Conservation (phyloP, 345 rosid species). For the Boechera stricta region DNA sequence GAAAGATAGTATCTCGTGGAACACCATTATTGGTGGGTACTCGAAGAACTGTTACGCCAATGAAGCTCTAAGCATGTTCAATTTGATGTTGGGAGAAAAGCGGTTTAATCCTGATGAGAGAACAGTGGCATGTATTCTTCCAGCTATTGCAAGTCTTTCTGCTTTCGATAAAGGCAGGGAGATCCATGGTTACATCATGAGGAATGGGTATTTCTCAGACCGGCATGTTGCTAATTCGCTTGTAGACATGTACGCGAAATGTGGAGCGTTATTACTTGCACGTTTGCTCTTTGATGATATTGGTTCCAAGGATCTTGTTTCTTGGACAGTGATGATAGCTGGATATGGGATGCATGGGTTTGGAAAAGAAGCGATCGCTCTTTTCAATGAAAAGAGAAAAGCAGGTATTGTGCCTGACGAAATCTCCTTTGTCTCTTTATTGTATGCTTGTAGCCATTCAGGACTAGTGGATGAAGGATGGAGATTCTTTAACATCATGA, state of each 20-base stretch:
- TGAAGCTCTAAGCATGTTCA: conserved; percentile 62
- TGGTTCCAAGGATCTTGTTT: conserved; percentile 64
- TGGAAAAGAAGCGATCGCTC: conserved; percentile 66
- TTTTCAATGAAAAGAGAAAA: conserved; percentile 57
- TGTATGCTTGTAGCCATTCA: conserved; percentile 78
- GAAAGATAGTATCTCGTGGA: conserved; percentile 75
- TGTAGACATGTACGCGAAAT: conserved; percentile 72
- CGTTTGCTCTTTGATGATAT: conserved; percentile 59
- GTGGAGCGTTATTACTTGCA: conserved; percentile 65
- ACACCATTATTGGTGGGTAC: conserved; percentile 73
- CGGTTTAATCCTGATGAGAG: conserved; percentile 55
- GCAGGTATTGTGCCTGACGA: conserved; percentile 61
- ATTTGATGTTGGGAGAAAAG: conserved; percentile 50
- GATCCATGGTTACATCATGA: conserved; percentile 62
- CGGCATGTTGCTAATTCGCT: conserved; percentile 66
- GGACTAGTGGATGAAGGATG: conserved; percentile 76
- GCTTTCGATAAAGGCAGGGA: conserved; percentile 73
- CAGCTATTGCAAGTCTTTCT: conserved; percentile 76
- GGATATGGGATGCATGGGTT: conserved; percentile 87
- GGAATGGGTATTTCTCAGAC: conserved; percentile 55
- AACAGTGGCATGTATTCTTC: conserved; percentile 68
- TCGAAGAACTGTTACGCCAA: conserved; percentile 63
- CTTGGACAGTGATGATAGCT: conserved; percentile 84
- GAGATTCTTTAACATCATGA: conserved; percentile 72
- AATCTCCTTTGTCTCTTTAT: conserved; percentile 66